These are phyloP conservation scores for Carex pumila DNA, from an alignment of 176 grass and related monocot genomes.

Conservation along the genomic window DNA sequence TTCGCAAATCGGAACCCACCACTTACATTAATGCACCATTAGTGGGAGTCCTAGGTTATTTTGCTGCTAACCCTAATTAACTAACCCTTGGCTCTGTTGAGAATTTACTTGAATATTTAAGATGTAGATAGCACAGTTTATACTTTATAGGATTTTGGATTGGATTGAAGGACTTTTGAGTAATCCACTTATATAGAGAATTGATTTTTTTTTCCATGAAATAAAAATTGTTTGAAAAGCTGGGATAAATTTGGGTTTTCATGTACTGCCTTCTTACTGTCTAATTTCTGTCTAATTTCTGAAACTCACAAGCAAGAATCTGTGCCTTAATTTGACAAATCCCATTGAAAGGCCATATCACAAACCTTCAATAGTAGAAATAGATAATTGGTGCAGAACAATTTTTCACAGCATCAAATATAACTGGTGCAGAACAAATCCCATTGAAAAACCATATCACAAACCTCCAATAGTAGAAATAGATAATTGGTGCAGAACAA, in stretches of 20 bases:
- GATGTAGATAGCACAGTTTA: slow-evolving; percentile 7
- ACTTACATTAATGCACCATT: slow-evolving; percentile 96
- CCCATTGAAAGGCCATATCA: not conserved
- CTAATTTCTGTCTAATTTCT: not conserved
- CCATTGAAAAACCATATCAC: not conserved
- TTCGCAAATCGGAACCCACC: slow-evolving; percentile 78
- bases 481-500: not conserved
- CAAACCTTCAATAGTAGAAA: not conserved
- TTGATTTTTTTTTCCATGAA: not conserved
- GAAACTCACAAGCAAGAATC: not conserved
- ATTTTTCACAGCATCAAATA: not conserved
- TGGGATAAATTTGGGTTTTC: not conserved
- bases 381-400: not conserved
- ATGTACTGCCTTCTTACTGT: not conserved
- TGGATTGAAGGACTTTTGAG: not conserved
- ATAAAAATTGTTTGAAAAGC: not conserved
- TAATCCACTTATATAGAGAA: not conserved
- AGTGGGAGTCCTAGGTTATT: slow-evolving; percentile 73
- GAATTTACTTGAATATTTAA: not conserved
- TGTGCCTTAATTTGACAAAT: not conserved
- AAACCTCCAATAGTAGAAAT: not conserved
- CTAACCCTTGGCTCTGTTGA: not conserved
- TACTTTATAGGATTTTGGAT: slow-evolving; percentile 7
- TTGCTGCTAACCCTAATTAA: slow-evolving; percentile 46
- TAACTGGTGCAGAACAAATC: not conserved